Evolutionary conservation across 2,329 filamentous ascomycete species (phyloP).

Genomic region (Immersiporthe knoxdaviesiana): DNA sequence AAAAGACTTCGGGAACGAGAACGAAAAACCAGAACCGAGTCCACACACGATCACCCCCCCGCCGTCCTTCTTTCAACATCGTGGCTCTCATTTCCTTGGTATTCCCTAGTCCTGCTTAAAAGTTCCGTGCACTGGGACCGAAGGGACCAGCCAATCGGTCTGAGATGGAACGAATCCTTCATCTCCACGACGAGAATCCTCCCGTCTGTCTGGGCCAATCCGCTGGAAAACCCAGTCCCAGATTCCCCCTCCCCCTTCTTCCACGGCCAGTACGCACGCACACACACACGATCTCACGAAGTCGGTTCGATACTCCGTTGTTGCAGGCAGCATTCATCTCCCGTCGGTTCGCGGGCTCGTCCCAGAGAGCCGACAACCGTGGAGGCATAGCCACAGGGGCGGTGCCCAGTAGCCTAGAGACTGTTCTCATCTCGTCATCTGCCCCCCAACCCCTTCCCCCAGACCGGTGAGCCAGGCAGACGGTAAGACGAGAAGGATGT

Average conservation of each 20-base stretch:
- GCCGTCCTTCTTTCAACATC: neutral
- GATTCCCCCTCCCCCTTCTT: neutral
- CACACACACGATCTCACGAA: neutral
- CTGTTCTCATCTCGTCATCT: neutral
- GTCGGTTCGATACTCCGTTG: neutral
- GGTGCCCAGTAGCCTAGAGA: neutral
- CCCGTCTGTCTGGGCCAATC: neutral
- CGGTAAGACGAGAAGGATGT: neutral
- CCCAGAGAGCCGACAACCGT: neutral
- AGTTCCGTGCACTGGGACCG: neutral
- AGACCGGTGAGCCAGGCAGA: neutral
- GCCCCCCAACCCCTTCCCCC: neutral
- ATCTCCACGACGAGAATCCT: constrained; percentile 9
- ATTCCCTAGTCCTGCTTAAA: neutral
- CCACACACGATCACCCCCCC: too few species aligned
- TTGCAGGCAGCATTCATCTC: neutral
- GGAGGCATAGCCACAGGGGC: neutral
- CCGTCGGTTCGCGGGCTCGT: neutral
- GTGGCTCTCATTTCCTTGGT: neutral
- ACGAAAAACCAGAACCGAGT: neutral
- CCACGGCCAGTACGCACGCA: constrained; percentile 2
- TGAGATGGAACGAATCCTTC: constrained; percentile 4
- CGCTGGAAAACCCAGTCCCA: neutral
- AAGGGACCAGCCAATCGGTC: constrained; percentile 6
- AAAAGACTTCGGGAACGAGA: neutral